phyloP scores from a whole-genome alignment of 352 stramenopile species.

The Pilasporangium apinafurcum region DNA sequence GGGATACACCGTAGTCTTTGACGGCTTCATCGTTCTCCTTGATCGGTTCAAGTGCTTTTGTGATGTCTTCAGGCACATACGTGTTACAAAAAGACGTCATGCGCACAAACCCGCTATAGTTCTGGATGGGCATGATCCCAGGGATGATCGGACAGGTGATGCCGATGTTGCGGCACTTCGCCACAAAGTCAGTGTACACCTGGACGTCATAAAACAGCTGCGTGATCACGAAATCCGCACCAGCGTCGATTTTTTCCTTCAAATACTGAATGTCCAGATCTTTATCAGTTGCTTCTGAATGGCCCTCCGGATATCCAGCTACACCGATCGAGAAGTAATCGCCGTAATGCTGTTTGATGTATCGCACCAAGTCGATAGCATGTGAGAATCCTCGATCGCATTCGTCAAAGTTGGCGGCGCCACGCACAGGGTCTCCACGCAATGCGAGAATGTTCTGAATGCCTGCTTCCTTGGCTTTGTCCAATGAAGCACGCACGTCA shows the following conservation, averaged over 20 bases:
- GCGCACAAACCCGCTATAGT: constrained; percentile 95
- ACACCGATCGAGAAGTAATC: constrained; percentile 96
- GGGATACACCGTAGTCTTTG: constrained; percentile 95
- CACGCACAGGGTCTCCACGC: constrained; percentile 93
- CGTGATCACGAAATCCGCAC: constrained; percentile 98
- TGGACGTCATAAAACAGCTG: constrained; percentile 99
- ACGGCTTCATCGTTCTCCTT: constrained; percentile 96
- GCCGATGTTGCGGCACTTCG: constrained; percentile 81
- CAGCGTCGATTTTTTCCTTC: constrained; percentile 97
- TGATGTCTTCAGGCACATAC: constrained; percentile 85
- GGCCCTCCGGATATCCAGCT: constrained; percentile 97
- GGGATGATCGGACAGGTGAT: constrained; percentile 96
- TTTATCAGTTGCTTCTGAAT: constrained; percentile 86
- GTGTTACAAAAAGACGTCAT: constrained; percentile 98
- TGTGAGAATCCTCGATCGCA: constrained; percentile 92
- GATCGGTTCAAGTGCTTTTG: constrained; percentile 82
- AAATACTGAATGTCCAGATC: constrained; percentile 96
- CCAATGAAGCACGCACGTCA: constrained; percentile 91
- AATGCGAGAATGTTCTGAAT: constrained; percentile 99
- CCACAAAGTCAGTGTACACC: constrained; percentile 94
- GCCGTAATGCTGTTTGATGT: constrained; percentile 93
- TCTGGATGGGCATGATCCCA: constrained; percentile 99
- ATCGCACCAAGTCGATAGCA: constrained; percentile 95
- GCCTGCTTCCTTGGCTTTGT: constrained; percentile 86
- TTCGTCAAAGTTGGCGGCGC: constrained; percentile 85